Base-by-base conservation (phyloP, 306 rosid genomes). In the Cicer yamashitae region DNA sequence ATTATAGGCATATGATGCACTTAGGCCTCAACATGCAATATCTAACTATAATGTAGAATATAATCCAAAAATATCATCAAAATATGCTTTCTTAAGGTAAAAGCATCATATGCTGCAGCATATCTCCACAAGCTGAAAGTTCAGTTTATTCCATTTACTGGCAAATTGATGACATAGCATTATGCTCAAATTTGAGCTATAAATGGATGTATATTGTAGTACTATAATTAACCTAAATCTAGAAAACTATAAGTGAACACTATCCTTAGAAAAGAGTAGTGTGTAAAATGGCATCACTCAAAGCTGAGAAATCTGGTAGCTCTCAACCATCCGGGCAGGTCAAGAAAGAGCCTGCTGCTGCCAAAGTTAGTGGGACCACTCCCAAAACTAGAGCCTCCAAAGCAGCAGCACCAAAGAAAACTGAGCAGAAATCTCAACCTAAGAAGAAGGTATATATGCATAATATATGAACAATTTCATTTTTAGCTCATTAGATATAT, bases 301-400 rank as follows among this genome's bases (percentile, higher is more conserved):
- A 89, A 82, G 63, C 54, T 13, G 93, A 89, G 72, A 80, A 70
- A 78, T 67, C 62, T 3, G 37, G 13, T 47, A 76, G 63, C 73
- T 67, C 86, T 79, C 85, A 79, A 52, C 13, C 87, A 67, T n/a
- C 89, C 22, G 82, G 71, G 40, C 87, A 46, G 39, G 83, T 14
- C 37, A 85, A 86, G 79, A 84, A 81, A 74, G 83, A 84, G 82
- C 79, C 89, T 53, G 79, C 89, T 45, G 79, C 79, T 53, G 82
- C 84, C 2, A 89, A 88, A 74, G 56, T 86, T 59, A 80, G 83
- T 65, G 67, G 50, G 25, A 74, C 56, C 76, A 82, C 82, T 4
- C 79, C 85, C 15, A 91, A 83, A 75, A 84, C 89, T 81, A 79
- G 83, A 60, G 82, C 86, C 73, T 74, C 93, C 84, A 91, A 85